Base-by-base conservation (phyloP, 2,329 filamentous ascomycete genomes). In the Fusarium sp. region DNA sequence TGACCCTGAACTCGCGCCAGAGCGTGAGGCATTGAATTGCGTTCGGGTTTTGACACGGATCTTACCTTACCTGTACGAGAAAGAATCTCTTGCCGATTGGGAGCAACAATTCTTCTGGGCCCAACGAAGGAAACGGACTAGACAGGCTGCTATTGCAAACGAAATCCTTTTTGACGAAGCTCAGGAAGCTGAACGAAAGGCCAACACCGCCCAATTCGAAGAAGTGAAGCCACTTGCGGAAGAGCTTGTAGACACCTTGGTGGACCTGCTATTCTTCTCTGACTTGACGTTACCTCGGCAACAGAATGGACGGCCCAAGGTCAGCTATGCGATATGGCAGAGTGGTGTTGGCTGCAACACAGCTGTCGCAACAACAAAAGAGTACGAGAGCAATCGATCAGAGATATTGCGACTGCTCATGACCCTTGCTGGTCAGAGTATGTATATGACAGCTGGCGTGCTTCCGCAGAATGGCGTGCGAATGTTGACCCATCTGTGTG, bases 271-370 rank as follows among this genome's bases (percentile, higher is more conserved):
- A 41, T 99, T 99, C 86, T 97, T 93, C 77, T 90, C 92, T 10
- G 92, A 94, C 56, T 91, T 99, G 74, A 97, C 95, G 0, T 86
- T 97, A 17, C 92, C 95, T 11, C 87, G 85, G 59, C 87, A 92
- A 41, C 85, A 89, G 15, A 85, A 89, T 57, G 88, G 88, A 54
- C 93, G 91, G 75, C 86, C 87, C 66, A 96, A 96, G 77, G 92
- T 97, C 56, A 92, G 91, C 9, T 97, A 96, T 79, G 91, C 93
- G 54, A 98, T 99, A 76, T 99, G 96, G 96, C 94, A 97, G 81
- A 98, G 93, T 75, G 96, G 96, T 47, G 95, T 99, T 30, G 96
- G 96, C 15, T 98, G 95, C 83, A 97, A 97, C 78, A 92, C 92
- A 17, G 89, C 94, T 7, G 89, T 96, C 71, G 90, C 90, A 11